Evolutionary conservation across 192 early-diverging fungal species (phyloP), one percentile per base, ranked within the genome.

Genomic region (Coemansia sp.): DNA sequence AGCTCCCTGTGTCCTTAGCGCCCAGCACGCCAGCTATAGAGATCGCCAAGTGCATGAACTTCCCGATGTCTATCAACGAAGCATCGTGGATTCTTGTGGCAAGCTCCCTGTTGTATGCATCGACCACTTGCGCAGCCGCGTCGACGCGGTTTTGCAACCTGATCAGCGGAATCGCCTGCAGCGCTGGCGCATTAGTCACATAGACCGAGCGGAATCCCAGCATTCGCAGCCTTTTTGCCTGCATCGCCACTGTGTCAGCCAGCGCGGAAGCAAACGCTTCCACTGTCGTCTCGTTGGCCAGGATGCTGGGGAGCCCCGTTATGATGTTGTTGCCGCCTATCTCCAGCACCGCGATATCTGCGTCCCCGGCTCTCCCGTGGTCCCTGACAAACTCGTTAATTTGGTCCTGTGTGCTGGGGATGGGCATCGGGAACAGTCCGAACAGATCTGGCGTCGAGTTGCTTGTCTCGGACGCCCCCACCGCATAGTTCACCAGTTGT

Each of bases 291-390:
- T 67, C 23, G 26, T 34, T 41, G 11, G 21, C n/a, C 2, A 49
- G 11, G 16, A 75, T 68, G 15, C 61, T 43, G 16, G 52, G 15
- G 21, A 65, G 44, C 7, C 48, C 53, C 43, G 24, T 62, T 2
- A 75, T 48, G n/a, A 69, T 39, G 16, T 75, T 56, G 14, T 68
- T 75, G 34, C 62, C 60, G 16, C 68, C 73, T 1, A 75, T 60
- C 7, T 61, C 67, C 45, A 75, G 60, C 4, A 66, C 52, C 0
- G 67, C 66, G 38, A 65, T 65, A 35, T 69, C 68, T 6, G 26
- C 20, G 16, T 41, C 43, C 1, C 49, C 4, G 1, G 21, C 33
- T 2, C 10, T 23, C 20, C 34, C 1, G 1, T 33, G 7, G 39
- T 59, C 61, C 0, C 62, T 56, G 1, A 35, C 10, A 41, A 64